Conservation (phyloP, 2,329 filamentous ascomycete species). For the Sphaceloma murrayae region DNA sequence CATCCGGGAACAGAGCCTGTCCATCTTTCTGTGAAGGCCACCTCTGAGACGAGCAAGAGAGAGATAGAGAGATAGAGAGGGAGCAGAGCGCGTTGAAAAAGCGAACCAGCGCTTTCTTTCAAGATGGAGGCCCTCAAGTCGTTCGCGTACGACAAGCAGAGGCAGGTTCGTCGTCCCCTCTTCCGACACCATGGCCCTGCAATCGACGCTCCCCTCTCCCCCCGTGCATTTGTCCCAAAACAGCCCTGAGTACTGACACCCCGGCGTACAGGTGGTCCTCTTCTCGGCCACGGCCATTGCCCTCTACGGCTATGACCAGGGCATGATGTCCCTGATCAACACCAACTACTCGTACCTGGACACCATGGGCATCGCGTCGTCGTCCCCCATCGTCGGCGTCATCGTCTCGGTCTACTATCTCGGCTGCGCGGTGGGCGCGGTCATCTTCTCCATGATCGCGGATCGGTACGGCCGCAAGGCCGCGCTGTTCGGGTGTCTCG, state of each 20-base stretch:
- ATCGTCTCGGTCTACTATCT: constrained; percentile 55
- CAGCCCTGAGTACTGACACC: too few species aligned
- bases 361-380: constrained; percentile 47
- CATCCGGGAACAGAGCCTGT: too few species aligned
- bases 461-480: constrained; percentile 47
- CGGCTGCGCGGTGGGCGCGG: constrained; percentile 49
- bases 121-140: constrained; percentile 22
- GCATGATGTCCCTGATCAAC: constrained; percentile 48
- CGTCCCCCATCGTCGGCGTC: constrained; percentile 47
- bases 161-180: constrained; percentile 21
- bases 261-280: constrained; percentile 36
- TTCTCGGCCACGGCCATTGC: constrained; percentile 47
- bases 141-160: constrained; percentile 25
- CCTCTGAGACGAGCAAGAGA: too few species aligned
- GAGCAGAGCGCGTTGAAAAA: too few species aligned
- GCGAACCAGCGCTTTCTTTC: too few species aligned
- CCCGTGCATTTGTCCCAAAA: too few species aligned
- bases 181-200: background rate
- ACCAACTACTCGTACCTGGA: constrained; percentile 46
- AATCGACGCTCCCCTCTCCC: background rate
- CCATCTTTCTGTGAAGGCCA: too few species aligned
- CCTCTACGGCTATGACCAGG: constrained; percentile 42
- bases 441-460: constrained; percentile 47
- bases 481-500: constrained; percentile 47
- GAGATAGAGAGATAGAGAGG: too few species aligned